Evolutionary conservation across 2,329 filamentous ascomycete genomes (phyloP).

Genomic region (Penicillium freii): DNA sequence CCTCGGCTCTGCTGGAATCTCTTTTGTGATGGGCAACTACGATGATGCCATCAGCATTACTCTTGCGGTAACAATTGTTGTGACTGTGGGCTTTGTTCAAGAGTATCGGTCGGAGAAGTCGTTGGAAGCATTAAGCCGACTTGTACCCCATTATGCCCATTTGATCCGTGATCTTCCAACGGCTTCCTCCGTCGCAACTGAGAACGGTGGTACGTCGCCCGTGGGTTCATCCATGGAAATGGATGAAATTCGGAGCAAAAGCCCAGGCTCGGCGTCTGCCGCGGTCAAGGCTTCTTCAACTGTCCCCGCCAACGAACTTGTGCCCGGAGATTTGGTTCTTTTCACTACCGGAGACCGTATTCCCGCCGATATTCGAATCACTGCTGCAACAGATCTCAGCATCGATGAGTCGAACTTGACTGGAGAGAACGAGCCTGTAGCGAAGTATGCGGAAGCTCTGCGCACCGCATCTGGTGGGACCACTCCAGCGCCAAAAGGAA

Average conservation of each 20-base stretch:
- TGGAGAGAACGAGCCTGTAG: slow-evolving; percentile 90
- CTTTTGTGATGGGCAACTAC: slow-evolving; percentile 84
- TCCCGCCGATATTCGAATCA: slow-evolving; percentile 92
- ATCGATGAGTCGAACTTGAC: slow-evolving; percentile 97
- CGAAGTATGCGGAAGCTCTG: slow-evolving; percentile 68
- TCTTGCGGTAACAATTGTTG: slow-evolving; percentile 93
- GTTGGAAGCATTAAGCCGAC: slow-evolving; percentile 85
- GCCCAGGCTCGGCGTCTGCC: slow-evolving; percentile 58
- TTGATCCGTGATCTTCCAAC: slow-evolving; percentile 65
- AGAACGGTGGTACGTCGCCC: slow-evolving; percentile 20
- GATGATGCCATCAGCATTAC: slow-evolving; percentile 96
- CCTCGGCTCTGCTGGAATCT: slow-evolving; percentile 81
- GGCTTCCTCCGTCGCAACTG: slow-evolving; percentile 17
- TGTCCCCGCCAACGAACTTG: slow-evolving; percentile 80
- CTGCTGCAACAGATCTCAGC: slow-evolving; percentile 80
- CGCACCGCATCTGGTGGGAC: slow-evolving; percentile 29
- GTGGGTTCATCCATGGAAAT: slow-evolving; percentile 39
- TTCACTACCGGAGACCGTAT: slow-evolving; percentile 97
- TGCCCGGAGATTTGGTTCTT: slow-evolving; percentile 87
- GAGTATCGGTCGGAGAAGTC: slow-evolving; percentile 98
- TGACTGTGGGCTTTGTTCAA: slow-evolving; percentile 92
- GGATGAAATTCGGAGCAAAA: slow-evolving; percentile 48
- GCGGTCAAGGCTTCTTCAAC: slow-evolving; percentile 75
- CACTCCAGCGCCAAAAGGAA: slow-evolving; percentile 35
- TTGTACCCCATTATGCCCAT: slow-evolving; percentile 94